phyloP scores from a whole-genome alignment of 805 yeast genomes.

The Starmerella gropengiesseri region DNA sequence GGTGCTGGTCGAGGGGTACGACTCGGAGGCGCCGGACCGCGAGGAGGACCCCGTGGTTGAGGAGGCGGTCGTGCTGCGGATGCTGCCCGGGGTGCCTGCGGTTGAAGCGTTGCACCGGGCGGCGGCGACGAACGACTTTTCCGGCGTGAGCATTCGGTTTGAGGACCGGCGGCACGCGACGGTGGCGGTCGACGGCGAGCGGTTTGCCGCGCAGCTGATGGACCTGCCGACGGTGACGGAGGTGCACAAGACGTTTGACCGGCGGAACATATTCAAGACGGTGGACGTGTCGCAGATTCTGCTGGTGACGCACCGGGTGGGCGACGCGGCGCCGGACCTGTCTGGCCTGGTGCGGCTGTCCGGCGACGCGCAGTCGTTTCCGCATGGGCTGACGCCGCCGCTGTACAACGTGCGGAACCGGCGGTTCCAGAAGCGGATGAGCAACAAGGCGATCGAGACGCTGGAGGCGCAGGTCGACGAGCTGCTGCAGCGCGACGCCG shows the following conservation, averaged over 20 bases:
- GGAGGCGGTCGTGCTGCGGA: slow-evolving; percentile 70
- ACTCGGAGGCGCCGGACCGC: slow-evolving; percentile 88
- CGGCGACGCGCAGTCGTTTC: slow-evolving; percentile 29
- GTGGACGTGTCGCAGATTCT: slow-evolving; percentile 80
- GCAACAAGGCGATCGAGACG: slow-evolving; percentile 59
- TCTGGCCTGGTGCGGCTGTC: slow-evolving; percentile 33
- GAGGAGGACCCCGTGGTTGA: slow-evolving; percentile 92
- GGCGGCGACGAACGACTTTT: slow-evolving; percentile 54
- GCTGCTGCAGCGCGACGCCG: slow-evolving; percentile 61
- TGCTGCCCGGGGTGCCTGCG: slow-evolving; percentile 47
- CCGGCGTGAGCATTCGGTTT: slow-evolving; percentile 68
- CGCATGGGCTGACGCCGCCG: slow-evolving; percentile 81
- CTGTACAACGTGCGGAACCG: slow-evolving; percentile 57
- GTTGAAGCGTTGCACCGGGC: slow-evolving; percentile 65
- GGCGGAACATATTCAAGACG: slow-evolving; percentile 77
- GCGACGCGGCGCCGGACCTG: slow-evolving; percentile 30
- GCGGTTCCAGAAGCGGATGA: slow-evolving; percentile 59
- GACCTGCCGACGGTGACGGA: slow-evolving; percentile 84
- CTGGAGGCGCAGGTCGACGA: slow-evolving; percentile 73
- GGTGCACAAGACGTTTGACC: slow-evolving; percentile 77
- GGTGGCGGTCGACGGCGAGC: slow-evolving; percentile 53
- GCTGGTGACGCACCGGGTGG: slow-evolving; percentile 51
- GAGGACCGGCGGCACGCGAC: slow-evolving; percentile 71
- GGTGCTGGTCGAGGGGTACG: slow-evolving; percentile 90
- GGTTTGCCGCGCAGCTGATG: slow-evolving; percentile 76